phyloP scores from a whole-genome alignment of 305 asterid species.

The Stenogyne calaminthoides region DNA sequence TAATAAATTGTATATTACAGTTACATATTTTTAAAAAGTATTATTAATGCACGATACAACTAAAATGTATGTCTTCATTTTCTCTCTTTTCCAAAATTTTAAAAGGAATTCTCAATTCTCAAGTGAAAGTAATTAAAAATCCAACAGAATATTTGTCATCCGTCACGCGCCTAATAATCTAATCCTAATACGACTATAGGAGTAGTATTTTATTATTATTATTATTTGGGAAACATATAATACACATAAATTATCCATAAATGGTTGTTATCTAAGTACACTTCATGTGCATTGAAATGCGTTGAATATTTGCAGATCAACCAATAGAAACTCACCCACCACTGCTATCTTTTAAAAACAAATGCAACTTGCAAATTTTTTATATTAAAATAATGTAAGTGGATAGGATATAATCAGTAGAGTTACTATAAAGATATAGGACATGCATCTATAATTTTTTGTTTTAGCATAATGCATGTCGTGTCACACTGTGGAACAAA shows the following conservation, averaged over 20 bases:
- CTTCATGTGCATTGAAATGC: neutral
- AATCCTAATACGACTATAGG: neutral
- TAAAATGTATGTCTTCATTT: too few species aligned
- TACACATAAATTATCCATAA: neutral
- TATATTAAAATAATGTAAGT: neutral
- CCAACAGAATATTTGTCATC: neutral
- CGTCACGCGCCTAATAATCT: neutral
- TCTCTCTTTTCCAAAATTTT: too few species aligned
- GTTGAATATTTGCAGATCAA: neutral
- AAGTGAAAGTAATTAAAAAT: neutral
- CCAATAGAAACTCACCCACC: neutral
- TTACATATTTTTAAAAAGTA: too few species aligned
- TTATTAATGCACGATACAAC: too few species aligned
- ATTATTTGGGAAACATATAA: neutral
- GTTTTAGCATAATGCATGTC: neutral
- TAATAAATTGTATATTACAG: too few species aligned
- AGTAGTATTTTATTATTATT: neutral
- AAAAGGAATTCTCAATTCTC: too few species aligned
- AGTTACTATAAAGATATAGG: too few species aligned
- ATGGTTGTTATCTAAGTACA: slow-evolving; percentile 5
- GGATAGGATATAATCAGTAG: neutral
- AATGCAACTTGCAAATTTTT: slow-evolving; percentile 19
- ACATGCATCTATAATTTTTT: too few species aligned
- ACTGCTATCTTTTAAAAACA: neutral
- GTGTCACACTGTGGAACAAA: slow-evolving; percentile 19